Conservation (phyloP, 805 yeast genomes). For the Maudiozyma saulgeensis region DNA sequence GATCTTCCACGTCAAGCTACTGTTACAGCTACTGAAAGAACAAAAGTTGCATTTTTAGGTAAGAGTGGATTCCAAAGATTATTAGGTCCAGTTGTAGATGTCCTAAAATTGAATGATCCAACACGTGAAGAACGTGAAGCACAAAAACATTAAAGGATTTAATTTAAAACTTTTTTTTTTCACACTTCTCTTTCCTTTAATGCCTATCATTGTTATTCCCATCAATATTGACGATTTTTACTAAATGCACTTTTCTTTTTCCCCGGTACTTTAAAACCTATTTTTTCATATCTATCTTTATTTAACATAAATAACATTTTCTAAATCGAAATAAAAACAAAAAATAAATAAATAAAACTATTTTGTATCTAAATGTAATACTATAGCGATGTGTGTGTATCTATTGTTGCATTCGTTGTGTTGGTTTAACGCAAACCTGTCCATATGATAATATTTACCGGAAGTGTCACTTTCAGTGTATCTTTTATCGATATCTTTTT, state of each 20-base stretch:
- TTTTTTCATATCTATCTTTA: neutral
- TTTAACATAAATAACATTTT: neutral
- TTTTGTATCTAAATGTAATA: too few relatives aligned
- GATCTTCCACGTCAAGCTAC: slow-evolving; percentile 94
- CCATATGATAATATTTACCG: too few relatives aligned
- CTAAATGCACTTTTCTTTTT: too few relatives aligned
- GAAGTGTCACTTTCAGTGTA: too few relatives aligned
- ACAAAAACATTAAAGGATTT: neutral
- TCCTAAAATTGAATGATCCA: slow-evolving; percentile 79
- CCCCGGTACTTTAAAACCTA: too few relatives aligned
- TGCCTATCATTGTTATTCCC: neutral
- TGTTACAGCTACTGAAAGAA: slow-evolving; percentile 61
- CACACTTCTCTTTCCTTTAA: neutral
- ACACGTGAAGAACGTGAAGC: slow-evolving; percentile 28
- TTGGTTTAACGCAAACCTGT: too few relatives aligned
- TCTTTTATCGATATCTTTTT: too few relatives aligned
- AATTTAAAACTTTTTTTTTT: neutral
- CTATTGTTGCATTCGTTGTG: too few relatives aligned
- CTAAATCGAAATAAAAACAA: neutral
- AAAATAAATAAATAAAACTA: too few relatives aligned
- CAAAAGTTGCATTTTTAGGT: slow-evolving; percentile 86
- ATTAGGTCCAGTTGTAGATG: slow-evolving; percentile 89
- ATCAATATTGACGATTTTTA: too few relatives aligned
- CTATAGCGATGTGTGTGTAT: too few relatives aligned
- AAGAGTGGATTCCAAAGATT: slow-evolving; percentile 89